Conservation (phyloP, 2,329 filamentous ascomycete genomes). For the Myriosclerotinia scirpicola region DNA sequence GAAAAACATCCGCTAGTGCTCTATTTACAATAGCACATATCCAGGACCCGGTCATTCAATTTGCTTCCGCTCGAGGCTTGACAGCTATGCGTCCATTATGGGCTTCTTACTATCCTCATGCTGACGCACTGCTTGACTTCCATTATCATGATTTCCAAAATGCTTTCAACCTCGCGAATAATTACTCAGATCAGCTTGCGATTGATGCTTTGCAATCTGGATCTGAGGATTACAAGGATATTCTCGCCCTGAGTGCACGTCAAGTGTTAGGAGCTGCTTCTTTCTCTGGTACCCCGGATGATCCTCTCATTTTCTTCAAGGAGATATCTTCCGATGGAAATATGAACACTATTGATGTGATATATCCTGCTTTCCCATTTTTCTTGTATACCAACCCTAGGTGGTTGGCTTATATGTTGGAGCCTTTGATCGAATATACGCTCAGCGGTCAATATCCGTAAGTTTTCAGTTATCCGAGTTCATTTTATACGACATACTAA, state of each 20-base stretch:
- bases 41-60: slow-evolving; percentile 78
- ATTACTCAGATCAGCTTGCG: slow-evolving; percentile 71
- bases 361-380: slow-evolving; percentile 83
- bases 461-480: slow-evolving; percentile 18
- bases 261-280: slow-evolving; percentile 78
- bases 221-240: slow-evolving; percentile 73
- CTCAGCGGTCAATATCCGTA: slow-evolving; percentile 75
- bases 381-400: slow-evolving; percentile 81
- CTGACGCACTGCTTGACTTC: slow-evolving; percentile 66
- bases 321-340: slow-evolving; percentile 86
- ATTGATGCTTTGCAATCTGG: slow-evolving; percentile 72
- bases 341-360: slow-evolving; percentile 82
- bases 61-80: slow-evolving; percentile 71
- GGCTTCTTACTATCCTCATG: slow-evolving; percentile 68
- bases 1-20: slow-evolving; percentile 50
- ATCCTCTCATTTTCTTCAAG: slow-evolving; percentile 76
- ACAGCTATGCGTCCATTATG: slow-evolving; percentile 79
- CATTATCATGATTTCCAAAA: slow-evolving; percentile 74
- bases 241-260: slow-evolving; percentile 73
- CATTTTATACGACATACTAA: neutral
- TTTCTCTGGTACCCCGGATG: slow-evolving; percentile 70
- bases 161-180: slow-evolving; percentile 62
- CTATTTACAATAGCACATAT: slow-evolving; percentile 76
- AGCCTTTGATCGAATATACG: slow-evolving; percentile 79
- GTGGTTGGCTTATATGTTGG: slow-evolving; percentile 76